Evolutionary conservation across 169 alveolate genomes (phyloP).

Genomic region (Plasmodium relictum): DNA sequence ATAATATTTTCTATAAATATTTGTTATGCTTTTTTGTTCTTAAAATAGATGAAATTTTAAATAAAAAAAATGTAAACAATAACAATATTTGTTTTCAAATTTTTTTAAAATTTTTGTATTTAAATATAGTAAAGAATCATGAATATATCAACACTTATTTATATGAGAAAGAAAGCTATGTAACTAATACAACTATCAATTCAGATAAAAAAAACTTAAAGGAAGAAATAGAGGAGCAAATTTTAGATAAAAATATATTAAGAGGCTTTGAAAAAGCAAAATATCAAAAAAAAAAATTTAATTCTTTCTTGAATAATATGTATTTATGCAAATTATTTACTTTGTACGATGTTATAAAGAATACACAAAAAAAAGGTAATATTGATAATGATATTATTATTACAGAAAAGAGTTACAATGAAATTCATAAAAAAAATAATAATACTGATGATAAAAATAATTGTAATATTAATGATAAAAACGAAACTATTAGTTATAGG

Average conservation of each 20-base stretch:
- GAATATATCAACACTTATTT: slow-evolving; percentile 4
- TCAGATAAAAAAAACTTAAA: too few species aligned
- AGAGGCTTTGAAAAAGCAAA: too few species aligned
- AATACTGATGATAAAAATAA: not conserved
- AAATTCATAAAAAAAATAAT: not conserved
- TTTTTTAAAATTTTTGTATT: slow-evolving; percentile 18
- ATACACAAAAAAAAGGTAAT: not conserved
- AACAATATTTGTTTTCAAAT: not conserved
- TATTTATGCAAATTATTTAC: slow-evolving; percentile 23
- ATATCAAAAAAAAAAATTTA: too few species aligned
- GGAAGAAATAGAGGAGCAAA: too few species aligned
- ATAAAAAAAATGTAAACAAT: slow-evolving; percentile 7
- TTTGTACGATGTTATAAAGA: slow-evolving; percentile 29
- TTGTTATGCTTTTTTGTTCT: slow-evolving; percentile 32
- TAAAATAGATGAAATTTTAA: slow-evolving; percentile 36
- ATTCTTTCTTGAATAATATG: slow-evolving; percentile 5
- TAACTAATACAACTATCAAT: not conserved
- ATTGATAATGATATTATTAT: not conserved
- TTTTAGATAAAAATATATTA: too few species aligned
- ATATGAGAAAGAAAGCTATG: not conserved
- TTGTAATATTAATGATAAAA: not conserved
- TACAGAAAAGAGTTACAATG: not conserved
- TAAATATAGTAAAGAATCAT: slow-evolving; percentile 4
- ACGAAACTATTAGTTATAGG: not conserved
- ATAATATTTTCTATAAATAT: slow-evolving; percentile 3